Evolutionary conservation across 2,329 filamentous ascomycete species (phyloP), one percentile per base, ranked within the genome.

Genomic region (Xylaria polymorpha): DNA sequence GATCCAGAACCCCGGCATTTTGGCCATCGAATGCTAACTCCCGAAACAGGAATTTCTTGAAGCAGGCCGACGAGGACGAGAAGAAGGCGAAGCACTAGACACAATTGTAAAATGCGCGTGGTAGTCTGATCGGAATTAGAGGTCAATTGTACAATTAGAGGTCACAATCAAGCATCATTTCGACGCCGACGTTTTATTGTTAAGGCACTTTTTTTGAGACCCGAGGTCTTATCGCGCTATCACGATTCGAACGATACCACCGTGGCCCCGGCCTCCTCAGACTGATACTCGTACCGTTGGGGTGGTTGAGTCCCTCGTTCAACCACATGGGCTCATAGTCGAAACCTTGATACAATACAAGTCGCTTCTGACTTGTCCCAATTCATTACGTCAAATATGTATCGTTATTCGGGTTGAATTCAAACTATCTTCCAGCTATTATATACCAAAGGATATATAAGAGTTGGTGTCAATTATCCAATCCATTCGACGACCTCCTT

Each of bases 11-110:
- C 66, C 60, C 39, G 69, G 72, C 74, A 59, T 76, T 20, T 37
- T n/a, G 32, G 32, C 69, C 25, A 59, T 35, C 53, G 15, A 50
- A 58, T 67, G 65, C 73, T 75, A 66, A 78, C 61, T 3, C 18
- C 15, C 29, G 58, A n/a, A 53, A 61, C 66, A 85, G 84, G 80
- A 84, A 85, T 74, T 85, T 85, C 75, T 74, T 85, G 65, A 83
- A 85, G 66, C 76, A 80, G 66, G 81, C 81, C 53, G 81, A 84
- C 61, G 76, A 76, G 69, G 79, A 80, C 10, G 79, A 81, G 74
- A 84, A 84, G 79, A 77, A 77, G 71, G 67, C 78, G 69, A 82
- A 83, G 76, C 81, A 84, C 74, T 84, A 83, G 74, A 77, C 64
- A 61, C 60, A 65, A 50, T 25, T 57, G 22, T 41, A 55, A 20